Evolutionary conservation across 108 stramenopile genomes (phyloP).

Genomic region (Skeletonema marinoi): DNA sequence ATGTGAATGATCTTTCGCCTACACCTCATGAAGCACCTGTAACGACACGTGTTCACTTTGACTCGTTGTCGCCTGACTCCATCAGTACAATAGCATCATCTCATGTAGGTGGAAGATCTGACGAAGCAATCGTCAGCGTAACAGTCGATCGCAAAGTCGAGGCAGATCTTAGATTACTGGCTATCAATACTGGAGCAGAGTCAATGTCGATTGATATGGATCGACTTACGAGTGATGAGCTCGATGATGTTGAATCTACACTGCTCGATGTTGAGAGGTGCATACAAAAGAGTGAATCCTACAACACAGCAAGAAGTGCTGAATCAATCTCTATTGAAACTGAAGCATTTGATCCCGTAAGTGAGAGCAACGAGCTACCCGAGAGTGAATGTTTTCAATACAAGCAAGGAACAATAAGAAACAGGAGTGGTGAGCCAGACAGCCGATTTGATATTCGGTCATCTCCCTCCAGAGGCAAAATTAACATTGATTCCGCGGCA

Average conservation of each 20-base stretch:
- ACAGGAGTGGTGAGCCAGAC: conserved; percentile 86
- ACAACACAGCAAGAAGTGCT: conserved; percentile 2
- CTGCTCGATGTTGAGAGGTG: conserved; percentile 56
- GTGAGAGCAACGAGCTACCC: conserved; percentile 6
- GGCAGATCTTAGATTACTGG: conserved; percentile 69
- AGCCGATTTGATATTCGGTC: conserved; percentile 78
- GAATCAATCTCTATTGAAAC: conserved; percentile 38
- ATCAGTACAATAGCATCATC: conserved; percentile 64
- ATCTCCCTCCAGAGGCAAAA: conserved; percentile 61
- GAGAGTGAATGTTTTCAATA: conserved; percentile 31
- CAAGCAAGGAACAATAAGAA: conserved; percentile 69
- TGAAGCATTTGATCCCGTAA: conserved; percentile 30
- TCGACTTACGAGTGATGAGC: conserved; percentile 22
- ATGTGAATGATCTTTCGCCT: background rate
- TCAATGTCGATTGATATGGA: conserved; percentile 27
- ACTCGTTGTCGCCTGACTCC: conserved; percentile 71
- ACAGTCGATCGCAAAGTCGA: conserved; percentile 89
- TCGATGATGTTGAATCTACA: conserved; percentile 17
- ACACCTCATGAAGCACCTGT: conserved; percentile 21
- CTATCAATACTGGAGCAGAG: conserved; percentile 11
- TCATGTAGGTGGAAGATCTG: conserved; percentile 36
- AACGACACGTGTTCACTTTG: conserved; percentile 72
- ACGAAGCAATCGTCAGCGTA: conserved; percentile 68
- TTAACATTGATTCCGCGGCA: conserved; percentile 77
- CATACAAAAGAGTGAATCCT: conserved; percentile 8